Evolutionary conservation across 2,329 filamentous ascomycete species (phyloP), one percentile per base, ranked within the genome.

Genomic region (Conoideocrella luteorostrata): DNA sequence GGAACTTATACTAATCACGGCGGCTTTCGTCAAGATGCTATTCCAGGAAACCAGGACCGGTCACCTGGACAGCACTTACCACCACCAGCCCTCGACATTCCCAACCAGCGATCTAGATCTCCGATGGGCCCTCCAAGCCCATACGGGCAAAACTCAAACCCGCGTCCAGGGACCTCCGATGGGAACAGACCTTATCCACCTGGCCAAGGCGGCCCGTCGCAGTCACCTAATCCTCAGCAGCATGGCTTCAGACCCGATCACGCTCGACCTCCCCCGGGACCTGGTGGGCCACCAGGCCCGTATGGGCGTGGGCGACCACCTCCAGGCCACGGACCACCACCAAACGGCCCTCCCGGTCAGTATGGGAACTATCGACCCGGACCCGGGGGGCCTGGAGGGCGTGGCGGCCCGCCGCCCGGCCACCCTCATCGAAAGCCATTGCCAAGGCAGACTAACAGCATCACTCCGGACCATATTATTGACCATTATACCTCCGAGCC

Each of bases 1-100:
- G 71, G 71, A 59, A 70, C 67, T 56, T 68, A 67, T 71, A 69
- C 75, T 74, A 76, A 80, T 67, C 58, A 68, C 56, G 65, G 66
- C 61, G 65, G 68, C 55, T 71, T 71, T 65, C 72, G 65, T 68
- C 70, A 78, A 74, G 74, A 60, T 69, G 54, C 75, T 59, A 72
- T 58, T 50, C 57, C 62, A 33, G 61, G 64, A 34, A 56, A 59
- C 45, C 57, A 62, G 45, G 57, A 61, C 49, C 60, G 57, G 41
- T 51, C 62, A 34, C 57, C 53, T 35, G 62, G 65, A 38, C 65
- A 62, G 33, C 36, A 33, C 12, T 57, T 69, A 18, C 66, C 68
- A 18, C 61, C 67, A 33, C 60, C 67, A n/a, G 63, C 66, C 7
- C 61, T 67, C 44, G 63, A 65, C 53, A 59, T 64, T 36, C 61